These are phyloP conservation scores for Priceomyces fermenticarens DNA, from an alignment of 805 yeast species.

Conservation along the genomic window DNA sequence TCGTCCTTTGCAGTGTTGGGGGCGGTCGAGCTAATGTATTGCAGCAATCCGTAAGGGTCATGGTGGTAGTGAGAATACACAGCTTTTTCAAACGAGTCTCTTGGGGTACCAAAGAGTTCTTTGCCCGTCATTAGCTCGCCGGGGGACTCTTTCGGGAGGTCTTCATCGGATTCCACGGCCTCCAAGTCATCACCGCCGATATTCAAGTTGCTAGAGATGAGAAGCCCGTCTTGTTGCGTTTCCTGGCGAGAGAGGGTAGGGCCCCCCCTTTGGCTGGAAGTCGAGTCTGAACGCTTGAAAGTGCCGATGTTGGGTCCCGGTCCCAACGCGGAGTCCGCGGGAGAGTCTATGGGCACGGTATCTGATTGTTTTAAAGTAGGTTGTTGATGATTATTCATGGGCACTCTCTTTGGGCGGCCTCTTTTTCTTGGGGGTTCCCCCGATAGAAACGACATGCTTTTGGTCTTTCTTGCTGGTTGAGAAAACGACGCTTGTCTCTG, in stretches of 20 bases:
- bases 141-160: constrained; percentile 13
- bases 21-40: constrained; percentile 29
- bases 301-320: constrained; percentile 30
- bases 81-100: constrained; percentile 34
- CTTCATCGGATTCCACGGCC: constrained; percentile 14
- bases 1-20: constrained; percentile 15
- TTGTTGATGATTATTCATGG: constrained; percentile 14
- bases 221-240: constrained; percentile 38
- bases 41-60: constrained; percentile 39
- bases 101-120: constrained; percentile 41
- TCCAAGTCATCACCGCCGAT: constrained; percentile 38
- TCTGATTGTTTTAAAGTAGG: constrained; percentile 31
- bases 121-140: constrained; percentile 37
- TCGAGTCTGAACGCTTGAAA: constrained; percentile 16
- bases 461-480: constrained; percentile 17
- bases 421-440: constrained; percentile 33
- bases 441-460: constrained; percentile 17
- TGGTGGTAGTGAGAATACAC: constrained; percentile 19
- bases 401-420: constrained; percentile 36
- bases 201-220: constrained; percentile 30
- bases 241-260: constrained; percentile 30
- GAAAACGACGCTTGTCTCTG: constrained; percentile 21
- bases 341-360: constrained; percentile 29
- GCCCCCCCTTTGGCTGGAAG: constrained; percentile 12
- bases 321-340: constrained; percentile 3